Evolutionary conservation across 768 basidiomycete species (phyloP).

Genomic region (Clathrus columnatus): DNA sequence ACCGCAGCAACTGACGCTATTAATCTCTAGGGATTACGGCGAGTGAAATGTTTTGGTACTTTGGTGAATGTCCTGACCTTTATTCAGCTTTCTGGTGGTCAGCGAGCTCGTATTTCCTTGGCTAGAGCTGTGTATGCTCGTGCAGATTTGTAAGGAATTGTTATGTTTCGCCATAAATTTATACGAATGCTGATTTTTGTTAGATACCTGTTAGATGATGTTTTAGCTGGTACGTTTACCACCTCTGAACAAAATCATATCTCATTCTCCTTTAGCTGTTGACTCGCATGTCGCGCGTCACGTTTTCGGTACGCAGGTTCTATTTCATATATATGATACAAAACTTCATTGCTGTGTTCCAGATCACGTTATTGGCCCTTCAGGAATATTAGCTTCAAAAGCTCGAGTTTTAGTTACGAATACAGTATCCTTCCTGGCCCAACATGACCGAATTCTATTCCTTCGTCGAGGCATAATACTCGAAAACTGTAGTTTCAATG

Average conservation of each 20-base stretch:
- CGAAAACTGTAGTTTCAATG: constrained; percentile 60
- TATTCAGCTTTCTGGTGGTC: constrained; percentile 66
- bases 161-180: background rate
- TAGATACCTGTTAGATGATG: constrained; percentile 81
- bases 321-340: background rate
- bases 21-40: constrained; percentile 45
- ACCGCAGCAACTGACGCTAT: background rate
- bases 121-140: constrained; percentile 88
- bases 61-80: constrained; percentile 13
- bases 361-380: constrained; percentile 84
- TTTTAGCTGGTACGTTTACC: constrained; percentile 43
- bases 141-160: constrained; percentile 65
- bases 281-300: constrained; percentile 86
- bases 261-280: constrained; percentile 38
- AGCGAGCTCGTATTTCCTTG: constrained; percentile 73
- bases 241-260: constrained; percentile 29
- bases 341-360: constrained; percentile 2
- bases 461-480: constrained; percentile 76
- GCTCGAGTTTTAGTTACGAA: constrained; percentile 84
- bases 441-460: constrained; percentile 68
- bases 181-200: background rate
- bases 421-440: constrained; percentile 69
- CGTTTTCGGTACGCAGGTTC: constrained; percentile 50
- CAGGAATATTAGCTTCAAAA: constrained; percentile 73
- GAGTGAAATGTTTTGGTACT: constrained; percentile 16